Evolutionary conservation across 2,329 filamentous ascomycete species (phyloP).

Genomic region (Fusarium brevicatenulatum): DNA sequence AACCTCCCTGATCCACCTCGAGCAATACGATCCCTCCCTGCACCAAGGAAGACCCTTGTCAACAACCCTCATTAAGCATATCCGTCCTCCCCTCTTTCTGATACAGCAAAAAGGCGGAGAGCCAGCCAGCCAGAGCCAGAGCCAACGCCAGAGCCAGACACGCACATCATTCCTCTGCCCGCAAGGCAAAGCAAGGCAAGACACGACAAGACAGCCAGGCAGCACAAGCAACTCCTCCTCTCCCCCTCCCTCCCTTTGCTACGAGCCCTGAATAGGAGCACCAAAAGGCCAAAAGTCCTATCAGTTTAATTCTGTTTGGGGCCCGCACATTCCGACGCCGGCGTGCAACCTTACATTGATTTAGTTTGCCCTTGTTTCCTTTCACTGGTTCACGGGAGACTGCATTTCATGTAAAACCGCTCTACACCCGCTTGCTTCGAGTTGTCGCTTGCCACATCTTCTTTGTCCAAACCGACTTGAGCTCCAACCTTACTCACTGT

Average conservation of each 20-base stretch:
- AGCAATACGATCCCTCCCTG: constrained; percentile 27
- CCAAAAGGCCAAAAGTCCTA: constrained; percentile 8
- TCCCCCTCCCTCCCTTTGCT: constrained; percentile 41
- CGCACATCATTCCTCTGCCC: constrained; percentile 42
- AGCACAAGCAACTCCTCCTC: constrained; percentile 42
- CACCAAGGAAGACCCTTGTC: constrained; percentile 13
- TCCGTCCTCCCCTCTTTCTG: constrained; percentile 13
- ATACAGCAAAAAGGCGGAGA: constrained; percentile 12
- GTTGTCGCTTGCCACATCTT: constrained; percentile 21
- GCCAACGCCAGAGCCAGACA: constrained; percentile 45
- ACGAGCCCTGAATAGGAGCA: constrained; percentile 35
- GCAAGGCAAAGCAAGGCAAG: neutral
- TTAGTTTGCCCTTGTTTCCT: constrained; percentile 42
- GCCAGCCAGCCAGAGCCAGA: constrained; percentile 5
- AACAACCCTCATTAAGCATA: constrained; percentile 25
- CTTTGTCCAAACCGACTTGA: constrained; percentile 1
- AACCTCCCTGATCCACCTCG: constrained; percentile 21
- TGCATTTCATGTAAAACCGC: constrained; percentile 44
- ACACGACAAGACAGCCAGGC: neutral
- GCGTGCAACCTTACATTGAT: constrained; percentile 32
- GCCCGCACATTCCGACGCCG: constrained; percentile 44
- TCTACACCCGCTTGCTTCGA: constrained; percentile 26
- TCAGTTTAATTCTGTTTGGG: constrained; percentile 21
- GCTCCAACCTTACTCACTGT: neutral
- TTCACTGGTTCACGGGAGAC: constrained; percentile 32